Percentiles rank a stretch among this genome's conserved stretches.
Evolutionary conservation across 2,329 filamentous ascomycete genomes (phyloP).

Genomic region (Stenocarpella maydis): DNA sequence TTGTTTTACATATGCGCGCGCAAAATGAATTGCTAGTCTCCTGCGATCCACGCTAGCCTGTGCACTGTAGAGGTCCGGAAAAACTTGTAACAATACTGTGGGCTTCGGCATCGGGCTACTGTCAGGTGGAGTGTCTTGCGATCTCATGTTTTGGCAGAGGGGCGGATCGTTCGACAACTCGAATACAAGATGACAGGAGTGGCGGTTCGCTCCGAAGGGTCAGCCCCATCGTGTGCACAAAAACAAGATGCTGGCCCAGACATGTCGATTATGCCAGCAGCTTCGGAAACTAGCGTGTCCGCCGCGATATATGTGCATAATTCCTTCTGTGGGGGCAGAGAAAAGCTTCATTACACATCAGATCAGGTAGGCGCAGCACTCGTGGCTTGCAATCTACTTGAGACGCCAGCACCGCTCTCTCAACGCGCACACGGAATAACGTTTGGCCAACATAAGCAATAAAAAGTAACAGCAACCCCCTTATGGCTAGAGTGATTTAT

Average conservation of each 20-base stretch:
- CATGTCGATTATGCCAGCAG: not conserved
- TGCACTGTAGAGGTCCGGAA: too few relatives aligned
- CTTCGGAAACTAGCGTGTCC: not conserved
- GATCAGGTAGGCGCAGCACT: not conserved
- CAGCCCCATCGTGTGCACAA: not conserved
- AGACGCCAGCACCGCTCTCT: too few relatives aligned
- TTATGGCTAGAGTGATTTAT: too few relatives aligned
- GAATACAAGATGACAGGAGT: conserved; percentile 17
- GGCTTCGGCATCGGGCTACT: not conserved
- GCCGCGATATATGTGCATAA: too few relatives aligned
- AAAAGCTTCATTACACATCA: not conserved
- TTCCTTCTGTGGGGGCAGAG: not conserved
- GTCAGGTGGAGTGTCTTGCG: not conserved
- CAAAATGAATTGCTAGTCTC: not conserved
- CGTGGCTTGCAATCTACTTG: not conserved
- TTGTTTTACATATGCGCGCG: not conserved
- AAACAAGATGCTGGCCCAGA: not conserved
- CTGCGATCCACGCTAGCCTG: not conserved
- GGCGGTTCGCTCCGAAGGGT: not conserved
- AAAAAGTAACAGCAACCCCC: not conserved
- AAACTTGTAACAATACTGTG: not conserved
- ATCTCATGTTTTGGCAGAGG: too few relatives aligned
- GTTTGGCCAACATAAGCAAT: too few relatives aligned
- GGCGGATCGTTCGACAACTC: too few relatives aligned
- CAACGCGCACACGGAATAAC: not conserved